Base-by-base conservation (phyloP, 1,284 basidiomycete species). In the Sporisorium scitamineum region DNA sequence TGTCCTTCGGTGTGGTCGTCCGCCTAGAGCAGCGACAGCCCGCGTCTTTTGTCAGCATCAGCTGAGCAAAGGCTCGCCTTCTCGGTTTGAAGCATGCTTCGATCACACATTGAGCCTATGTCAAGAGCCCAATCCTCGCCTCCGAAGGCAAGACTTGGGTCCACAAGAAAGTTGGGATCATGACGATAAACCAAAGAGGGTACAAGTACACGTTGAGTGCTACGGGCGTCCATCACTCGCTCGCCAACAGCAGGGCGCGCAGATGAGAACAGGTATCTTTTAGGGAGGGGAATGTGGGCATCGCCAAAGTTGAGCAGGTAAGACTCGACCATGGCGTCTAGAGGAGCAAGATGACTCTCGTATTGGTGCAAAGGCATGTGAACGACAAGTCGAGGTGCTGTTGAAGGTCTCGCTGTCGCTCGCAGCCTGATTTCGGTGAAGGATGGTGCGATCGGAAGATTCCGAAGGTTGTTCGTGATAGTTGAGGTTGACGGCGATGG, bases 131-230 rank as follows among this genome's bases (percentile, higher is more conserved):
- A 39, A 11, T 5, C 14, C 8, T n/a, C n/a, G n/a, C n/a, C 16
- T 39, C 4, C 37, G 5, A 39, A 39, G 37, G 37, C 37, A 39
- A 39, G 37, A 5, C 5, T 5, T 39, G 37, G 37, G 16, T n/a
- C n/a, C 18, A 4, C 37, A 42, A 16, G 9, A 29, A 27, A 29
- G 18, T 11, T 50, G 27, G 39, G 39, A 42, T 20, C 14, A 42
- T 16, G 6, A 5, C 39, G n/a, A 42, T 9, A 8, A 42, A 7
- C 3, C 42, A 24, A n/a, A 1, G 32, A 55, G 64, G 62, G 54
- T 70, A 70, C 62, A 65, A 69, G 59, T 65, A 70, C 69, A 70
- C 58, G 69, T 70, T 70, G 69, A 70, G 69, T 70, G 62, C 54
- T 65, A 70, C 61, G 57, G 57, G 56, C 58, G 54, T 61, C 54